Conservation (phyloP, 768 basidiomycete species). For the Daedaleopsis nitida region DNA sequence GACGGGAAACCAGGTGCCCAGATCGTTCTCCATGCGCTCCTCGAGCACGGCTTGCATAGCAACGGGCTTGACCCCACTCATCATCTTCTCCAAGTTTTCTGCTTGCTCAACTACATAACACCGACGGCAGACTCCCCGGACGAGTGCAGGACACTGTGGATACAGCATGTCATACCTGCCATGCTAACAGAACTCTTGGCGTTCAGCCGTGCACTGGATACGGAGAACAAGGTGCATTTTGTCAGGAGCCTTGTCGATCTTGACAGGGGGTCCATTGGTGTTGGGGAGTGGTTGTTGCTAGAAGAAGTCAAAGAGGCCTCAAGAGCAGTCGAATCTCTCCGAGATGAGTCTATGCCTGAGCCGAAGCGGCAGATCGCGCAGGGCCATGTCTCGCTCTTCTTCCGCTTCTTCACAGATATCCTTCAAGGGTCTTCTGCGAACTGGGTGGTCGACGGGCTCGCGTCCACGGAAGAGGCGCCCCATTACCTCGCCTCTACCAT, state of each 20-base stretch:
- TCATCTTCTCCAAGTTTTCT: slow-evolving; percentile 56
- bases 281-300: slow-evolving; percentile 71
- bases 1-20: slow-evolving; percentile 45
- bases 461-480: slow-evolving; percentile 45
- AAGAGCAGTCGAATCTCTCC: slow-evolving; percentile 39
- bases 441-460: slow-evolving; percentile 49
- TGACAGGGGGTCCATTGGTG: slow-evolving; percentile 56
- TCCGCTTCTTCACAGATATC: slow-evolving; percentile 53
- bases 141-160: slow-evolving; percentile 48
- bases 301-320: slow-evolving; percentile 61
- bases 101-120: slow-evolving; percentile 59
- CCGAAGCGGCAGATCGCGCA: slow-evolving; percentile 43
- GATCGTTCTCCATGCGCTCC: slow-evolving; percentile 55
- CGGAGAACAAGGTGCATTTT: slow-evolving; percentile 54
- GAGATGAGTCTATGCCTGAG: slow-evolving; percentile 29
- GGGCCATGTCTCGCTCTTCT: slow-evolving; percentile 49
- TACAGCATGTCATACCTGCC: slow-evolving; percentile 55
- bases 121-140: slow-evolving; percentile 38
- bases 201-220: slow-evolving; percentile 61
- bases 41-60: slow-evolving; percentile 47
- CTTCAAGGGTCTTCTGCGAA: slow-evolving; percentile 40
- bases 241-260: slow-evolving; percentile 56
- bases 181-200: slow-evolving; percentile 52
- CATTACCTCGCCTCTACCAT: slow-evolving; percentile 44
- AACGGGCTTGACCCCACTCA: slow-evolving; percentile 56